Conservation (phyloP, 1,284 basidiomycete genomes). For the Cutaneotrichosporon dermatis region DNA sequence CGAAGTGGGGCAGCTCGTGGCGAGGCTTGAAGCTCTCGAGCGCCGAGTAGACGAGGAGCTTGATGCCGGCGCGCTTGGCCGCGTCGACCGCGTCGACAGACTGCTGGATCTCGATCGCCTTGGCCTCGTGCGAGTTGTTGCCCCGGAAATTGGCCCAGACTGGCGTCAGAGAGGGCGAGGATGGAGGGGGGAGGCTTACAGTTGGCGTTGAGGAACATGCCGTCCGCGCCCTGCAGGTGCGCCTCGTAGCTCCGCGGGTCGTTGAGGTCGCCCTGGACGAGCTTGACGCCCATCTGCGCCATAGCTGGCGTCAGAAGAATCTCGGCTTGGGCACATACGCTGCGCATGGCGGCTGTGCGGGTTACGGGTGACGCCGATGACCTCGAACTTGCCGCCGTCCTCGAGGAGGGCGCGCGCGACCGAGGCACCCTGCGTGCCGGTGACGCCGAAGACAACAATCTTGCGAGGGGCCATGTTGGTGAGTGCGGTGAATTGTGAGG, state of each 20-base stretch:
- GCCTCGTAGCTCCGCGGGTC: slow-evolving; percentile 21
- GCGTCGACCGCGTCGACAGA: slow-evolving; percentile 11
- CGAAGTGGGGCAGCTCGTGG: slow-evolving; percentile 24
- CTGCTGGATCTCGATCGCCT: slow-evolving; percentile 15
- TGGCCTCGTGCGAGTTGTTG: slow-evolving; percentile 16
- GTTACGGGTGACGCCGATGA: slow-evolving; percentile 25
- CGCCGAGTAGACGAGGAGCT: slow-evolving; percentile 19
- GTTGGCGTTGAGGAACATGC: slow-evolving; percentile 27
- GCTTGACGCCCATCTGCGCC: slow-evolving; percentile 16
- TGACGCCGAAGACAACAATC: slow-evolving; percentile 20
- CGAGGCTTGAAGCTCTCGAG: slow-evolving; percentile 22
- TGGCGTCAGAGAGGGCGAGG: neutral
- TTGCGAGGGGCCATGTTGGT: neutral
- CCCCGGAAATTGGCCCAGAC: slow-evolving; percentile 17
- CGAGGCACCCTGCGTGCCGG: slow-evolving; percentile 19
- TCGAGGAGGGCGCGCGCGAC: slow-evolving; percentile 18
- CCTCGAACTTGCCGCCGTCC: slow-evolving; percentile 10
- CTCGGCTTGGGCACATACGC: slow-evolving; percentile 8
- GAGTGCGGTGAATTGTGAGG: too few species aligned
- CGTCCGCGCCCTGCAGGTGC: slow-evolving; percentile 23
- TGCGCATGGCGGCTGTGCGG: slow-evolving; percentile 10
- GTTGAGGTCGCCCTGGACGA: slow-evolving; percentile 22
- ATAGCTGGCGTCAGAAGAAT: slow-evolving; percentile 10
- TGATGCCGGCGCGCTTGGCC: slow-evolving; percentile 5
- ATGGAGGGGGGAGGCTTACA: slow-evolving; percentile 15